These are phyloP conservation scores for Lanmaoa pseudosensibilis DNA, from an alignment of 768 basidiomycete genomes.

Conservation along the genomic window DNA sequence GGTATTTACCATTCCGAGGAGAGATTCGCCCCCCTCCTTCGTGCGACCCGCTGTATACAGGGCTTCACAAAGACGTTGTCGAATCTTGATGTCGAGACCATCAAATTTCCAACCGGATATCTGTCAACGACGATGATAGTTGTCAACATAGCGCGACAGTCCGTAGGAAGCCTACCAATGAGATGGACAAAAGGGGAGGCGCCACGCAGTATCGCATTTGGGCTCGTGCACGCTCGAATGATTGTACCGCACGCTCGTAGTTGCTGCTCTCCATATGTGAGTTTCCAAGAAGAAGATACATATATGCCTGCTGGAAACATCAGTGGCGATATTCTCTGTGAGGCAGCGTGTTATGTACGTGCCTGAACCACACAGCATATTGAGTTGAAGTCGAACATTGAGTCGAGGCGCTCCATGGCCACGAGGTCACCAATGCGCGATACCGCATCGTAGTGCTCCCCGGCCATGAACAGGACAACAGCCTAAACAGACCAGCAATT, in stretches of 20 bases:
- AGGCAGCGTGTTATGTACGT: not conserved
- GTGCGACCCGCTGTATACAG: no score
- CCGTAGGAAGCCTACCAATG: not conserved
- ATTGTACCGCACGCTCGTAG: not conserved
- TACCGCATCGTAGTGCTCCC: conserved; percentile 2
- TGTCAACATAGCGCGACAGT: no score
- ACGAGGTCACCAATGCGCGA: conserved; percentile 1
- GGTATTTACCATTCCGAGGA: no score
- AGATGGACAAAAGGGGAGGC: not conserved
- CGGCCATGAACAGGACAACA: not conserved
- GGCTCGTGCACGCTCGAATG: not conserved
- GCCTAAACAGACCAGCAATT: not conserved
- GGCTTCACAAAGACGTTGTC: no score
- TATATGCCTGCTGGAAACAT: not conserved
- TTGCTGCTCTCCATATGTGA: not conserved
- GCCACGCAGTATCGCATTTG: not conserved
- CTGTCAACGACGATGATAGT: no score
- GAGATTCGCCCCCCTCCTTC: no score
- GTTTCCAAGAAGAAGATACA: conserved; percentile 2
- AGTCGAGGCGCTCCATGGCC: not conserved
- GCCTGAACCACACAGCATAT: conserved; percentile 1
- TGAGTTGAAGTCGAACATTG: not conserved
- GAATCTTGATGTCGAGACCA: no score
- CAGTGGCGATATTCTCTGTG: not conserved
- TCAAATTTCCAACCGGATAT: no score